Evolutionary conservation across 805 yeast genomes (phyloP), one percentile per base, ranked within the genome.

Genomic region (Myxozyma melibiosi): DNA sequence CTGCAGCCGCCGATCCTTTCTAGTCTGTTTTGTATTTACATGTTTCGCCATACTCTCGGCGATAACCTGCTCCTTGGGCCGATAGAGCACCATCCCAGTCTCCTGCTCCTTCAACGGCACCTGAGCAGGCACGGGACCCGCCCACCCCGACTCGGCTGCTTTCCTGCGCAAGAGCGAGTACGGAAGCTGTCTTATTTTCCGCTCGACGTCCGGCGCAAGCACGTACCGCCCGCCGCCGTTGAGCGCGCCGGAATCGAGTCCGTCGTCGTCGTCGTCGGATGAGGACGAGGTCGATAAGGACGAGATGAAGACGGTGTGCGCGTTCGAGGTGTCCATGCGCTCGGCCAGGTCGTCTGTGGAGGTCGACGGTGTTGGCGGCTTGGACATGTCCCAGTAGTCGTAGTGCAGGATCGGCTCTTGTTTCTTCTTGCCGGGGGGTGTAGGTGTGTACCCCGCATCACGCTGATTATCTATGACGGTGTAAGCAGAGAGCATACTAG

Each of bases 11-110:
- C 38, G 31, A 9, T n/a, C n/a, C n/a, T n/a, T n/a, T n/a, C 35
- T 37, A 16, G 25, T 14, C n/a, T 39, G 11, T 5, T 11, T n/a
- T 14, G 41, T 13, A 9, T 25, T 39, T 14, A 18, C 52, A 25
- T 60, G 62, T 14, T 58, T 51, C 9, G 63, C 58, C n/a, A 60
- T 44, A 9, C 61, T 34, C 42, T 60, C 64, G 25, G 64, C 58
- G 18, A 60, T 60, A 13, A 60, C 50, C 39, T 52, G 53, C 45
- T 60, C 64, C 24, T 56, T 57, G 8, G 64, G 58, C 18, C 27
- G 34, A 39, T 60, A 60, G 1, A 60, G 45, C 22, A 60, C 64
- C 33, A 60, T 16, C 4, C 41, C 47, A 9, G 53, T 49, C 39
- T 52, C 53, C 8, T 31, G 56, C 31, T 48, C 51, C 20, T 37